Base-by-base conservation (phyloP, 306 rosid genomes). In the Prinsepia uniflora region DNA sequence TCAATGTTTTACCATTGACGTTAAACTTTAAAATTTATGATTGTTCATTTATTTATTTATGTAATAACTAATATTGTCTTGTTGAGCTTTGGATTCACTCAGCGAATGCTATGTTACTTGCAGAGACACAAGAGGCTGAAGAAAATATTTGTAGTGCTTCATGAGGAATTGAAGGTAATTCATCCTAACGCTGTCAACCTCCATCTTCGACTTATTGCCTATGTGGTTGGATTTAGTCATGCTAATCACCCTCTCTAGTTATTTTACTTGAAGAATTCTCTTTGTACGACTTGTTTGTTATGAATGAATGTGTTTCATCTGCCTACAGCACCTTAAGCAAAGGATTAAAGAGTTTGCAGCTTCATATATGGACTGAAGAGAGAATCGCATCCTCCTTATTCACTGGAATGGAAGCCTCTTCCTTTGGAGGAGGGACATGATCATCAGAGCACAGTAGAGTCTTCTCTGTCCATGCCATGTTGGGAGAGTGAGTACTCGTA, bases 91-190 rank as follows among this genome's bases (percentile, higher is more conserved):
- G 42, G 46, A 30, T 42, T 69, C 71, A 71, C 75, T 34, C 41
- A 20, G 47, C 39, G 43, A n/a, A 62, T 56, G 64, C 42, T 24
- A 24, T 79, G 42, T 71, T 79, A 80, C 65, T 69, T 91, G 87
- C 96, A 95, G 99, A 87, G 88, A 82, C 96, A 91, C 72, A 87
- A 80, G 87, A 86, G 91, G 85, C 82, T 83, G 90, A 94, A 91
- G 78, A 86, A 82, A 57, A 91, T 94, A 86, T 94, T 94, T 79
- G n/a, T 87, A 48, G 95, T 94, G 80, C 89, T 94, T 68, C 97
- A 94, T 59, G 73, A 78, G 74, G 99, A 94, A 82, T 56, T 94
- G 74, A 79, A 82, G 95, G 99, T 91, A 72, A 80, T 81, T 74
- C 67, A 45, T 77, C 47, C 54, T 44, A 79, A 61, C 56, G 39